Conservation (phyloP, 2,329 filamentous ascomycete genomes). For the Hymenoscyphus linearis region DNA sequence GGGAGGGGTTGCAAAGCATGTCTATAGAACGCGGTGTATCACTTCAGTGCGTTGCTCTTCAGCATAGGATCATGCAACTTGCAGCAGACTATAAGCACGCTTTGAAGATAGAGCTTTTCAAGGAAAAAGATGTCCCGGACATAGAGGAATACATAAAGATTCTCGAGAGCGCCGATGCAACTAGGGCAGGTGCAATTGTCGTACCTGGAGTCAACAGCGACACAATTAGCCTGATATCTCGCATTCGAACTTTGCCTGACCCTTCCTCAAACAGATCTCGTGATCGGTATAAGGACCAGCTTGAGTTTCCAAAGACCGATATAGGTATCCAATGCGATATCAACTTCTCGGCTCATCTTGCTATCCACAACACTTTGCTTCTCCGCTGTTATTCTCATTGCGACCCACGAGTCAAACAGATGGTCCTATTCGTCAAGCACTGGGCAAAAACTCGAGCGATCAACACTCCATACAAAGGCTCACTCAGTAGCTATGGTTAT, state of each 20-base stretch:
- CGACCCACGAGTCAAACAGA: conserved; percentile 68
- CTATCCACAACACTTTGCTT: conserved; percentile 76
- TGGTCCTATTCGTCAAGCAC: conserved; percentile 83
- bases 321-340: conserved; percentile 87
- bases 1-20: conserved; percentile 35
- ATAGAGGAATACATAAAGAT: conserved; percentile 47
- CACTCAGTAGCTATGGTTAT: conserved; percentile 84
- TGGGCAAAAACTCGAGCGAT: conserved; percentile 85
- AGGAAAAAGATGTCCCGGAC: conserved; percentile 31
- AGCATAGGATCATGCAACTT: conserved; percentile 52
- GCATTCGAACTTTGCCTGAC: conserved; percentile 30
- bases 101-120: conserved; percentile 44
- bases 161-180: conserved; percentile 35
- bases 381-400: conserved; percentile 78
- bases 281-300: conserved; percentile 50
- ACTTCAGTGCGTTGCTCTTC: conserved; percentile 34
- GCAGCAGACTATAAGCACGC: conserved; percentile 51
- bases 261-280: conserved; percentile 45
- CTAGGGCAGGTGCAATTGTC: conserved; percentile 28
- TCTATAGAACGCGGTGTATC: conserved; percentile 18
- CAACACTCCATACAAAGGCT: conserved; percentile 82
- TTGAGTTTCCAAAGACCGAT: conserved; percentile 73
- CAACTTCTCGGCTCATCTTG: conserved; percentile 82
- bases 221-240: conserved; percentile 18
- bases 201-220: conserved; percentile 6